phyloP scores from a whole-genome alignment of 768 basidiomycete species.

The Serendipita sp. region DNA sequence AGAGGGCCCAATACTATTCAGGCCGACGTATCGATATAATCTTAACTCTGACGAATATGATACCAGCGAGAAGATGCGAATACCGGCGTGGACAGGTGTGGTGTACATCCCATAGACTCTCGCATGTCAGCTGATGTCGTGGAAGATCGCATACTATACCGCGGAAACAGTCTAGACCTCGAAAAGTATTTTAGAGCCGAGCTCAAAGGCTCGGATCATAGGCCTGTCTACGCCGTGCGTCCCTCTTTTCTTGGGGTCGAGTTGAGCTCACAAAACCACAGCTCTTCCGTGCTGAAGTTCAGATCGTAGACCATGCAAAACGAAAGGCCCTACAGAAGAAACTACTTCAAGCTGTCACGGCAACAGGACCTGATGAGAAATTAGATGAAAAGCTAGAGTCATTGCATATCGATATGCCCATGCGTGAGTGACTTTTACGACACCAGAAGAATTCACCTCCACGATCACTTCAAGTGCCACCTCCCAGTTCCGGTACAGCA shows the following conservation, averaged over 20 bases:
- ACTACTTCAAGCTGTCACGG: conserved; percentile 45
- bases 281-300: conserved; percentile 59
- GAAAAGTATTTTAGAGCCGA: conserved; percentile 71
- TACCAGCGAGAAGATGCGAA: conserved; percentile 86
- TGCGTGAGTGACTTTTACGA: not conserved
- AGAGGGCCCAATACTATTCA: conserved; percentile 82
- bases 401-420: conserved; percentile 17
- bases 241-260: not conserved
- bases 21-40: conserved; percentile 89
- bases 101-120: not conserved
- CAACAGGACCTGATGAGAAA: conserved; percentile 46
- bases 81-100: conserved; percentile 94
- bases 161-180: conserved; percentile 54
- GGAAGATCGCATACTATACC: conserved; percentile 85
- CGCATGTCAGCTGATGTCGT: conserved; percentile 8
- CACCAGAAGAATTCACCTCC: not conserved
- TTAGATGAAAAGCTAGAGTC: conserved; percentile 54
- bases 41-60: conserved; percentile 75
- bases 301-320: conserved; percentile 63
- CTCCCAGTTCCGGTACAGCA: conserved; percentile 57
- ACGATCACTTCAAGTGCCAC: conserved; percentile 42
- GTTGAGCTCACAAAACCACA: not conserved
- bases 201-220: conserved; percentile 83
- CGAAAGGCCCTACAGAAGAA: conserved; percentile 50
- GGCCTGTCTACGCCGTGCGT: conserved; percentile 45